Percentiles rank a stretch among this genome's conserved stretches.
These are phyloP conservation scores for Verticillium albo-atrum DNA, from an alignment of 2,329 filamentous ascomycete genomes.

Conservation along the genomic window DNA sequence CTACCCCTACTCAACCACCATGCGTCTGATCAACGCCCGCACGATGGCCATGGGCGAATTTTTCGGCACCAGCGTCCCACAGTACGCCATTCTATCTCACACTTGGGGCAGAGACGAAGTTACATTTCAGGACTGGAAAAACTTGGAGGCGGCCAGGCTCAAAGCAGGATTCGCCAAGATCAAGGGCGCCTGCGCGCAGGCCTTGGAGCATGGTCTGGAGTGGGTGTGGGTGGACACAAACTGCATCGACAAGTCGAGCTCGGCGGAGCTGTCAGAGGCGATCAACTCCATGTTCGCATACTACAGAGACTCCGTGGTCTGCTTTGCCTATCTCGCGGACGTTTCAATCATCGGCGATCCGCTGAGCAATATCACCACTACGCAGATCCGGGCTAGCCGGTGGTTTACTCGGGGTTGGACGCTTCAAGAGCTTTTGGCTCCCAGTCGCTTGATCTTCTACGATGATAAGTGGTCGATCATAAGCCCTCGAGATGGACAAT, in stretches of 20 bases:
- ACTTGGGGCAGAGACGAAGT: constrained; percentile 11
- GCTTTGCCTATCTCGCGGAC: constrained; percentile 26
- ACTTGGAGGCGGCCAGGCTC: too few relatives aligned
- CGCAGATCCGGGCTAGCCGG: background rate
- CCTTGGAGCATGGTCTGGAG: background rate
- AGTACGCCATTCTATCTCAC: constrained; percentile 16
- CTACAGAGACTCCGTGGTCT: constrained; percentile 26
- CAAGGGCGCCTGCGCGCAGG: too few relatives aligned
- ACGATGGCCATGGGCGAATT: too few relatives aligned
- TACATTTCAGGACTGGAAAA: background rate
- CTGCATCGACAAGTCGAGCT: constrained; percentile 26
- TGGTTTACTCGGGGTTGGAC: constrained; percentile 48
- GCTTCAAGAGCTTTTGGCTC: constrained; percentile 61
- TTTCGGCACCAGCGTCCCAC: too few relatives aligned
- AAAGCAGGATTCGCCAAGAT: too few relatives aligned
- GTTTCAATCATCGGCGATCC: constrained; percentile 3
- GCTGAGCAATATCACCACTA: too few relatives aligned
- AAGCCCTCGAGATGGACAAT: too few relatives aligned
- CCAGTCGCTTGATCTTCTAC: constrained; percentile 18
- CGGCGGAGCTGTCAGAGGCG: constrained; percentile 23
- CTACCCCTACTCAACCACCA: too few relatives aligned
- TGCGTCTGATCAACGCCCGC: too few relatives aligned
- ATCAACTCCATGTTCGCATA: constrained; percentile 21
- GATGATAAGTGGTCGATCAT: too few relatives aligned
- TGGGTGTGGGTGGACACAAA: constrained; percentile 30